A percentile compares a stretch with the other conserved stretches of the same genome.
Evolutionary conservation across 768 basidiomycete species (phyloP).

Genomic region (Pulveroboletus sp.): DNA sequence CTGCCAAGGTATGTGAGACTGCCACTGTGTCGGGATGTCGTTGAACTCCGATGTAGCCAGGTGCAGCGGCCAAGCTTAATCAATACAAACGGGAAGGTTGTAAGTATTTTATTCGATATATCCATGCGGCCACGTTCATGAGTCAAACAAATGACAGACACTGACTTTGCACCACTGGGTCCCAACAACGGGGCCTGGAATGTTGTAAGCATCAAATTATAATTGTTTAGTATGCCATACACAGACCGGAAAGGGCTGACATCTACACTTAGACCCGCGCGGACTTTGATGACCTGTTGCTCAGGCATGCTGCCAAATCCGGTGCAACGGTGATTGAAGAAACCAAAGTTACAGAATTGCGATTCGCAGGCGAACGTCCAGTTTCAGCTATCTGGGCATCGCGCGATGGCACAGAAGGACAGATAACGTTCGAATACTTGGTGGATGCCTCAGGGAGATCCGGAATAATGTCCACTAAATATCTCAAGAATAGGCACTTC

Average conservation of each 20-base stretch:
- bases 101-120: not conserved
- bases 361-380: not conserved
- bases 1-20: not conserved
- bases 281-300: conserved; percentile 3
- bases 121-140: too few relatives aligned
- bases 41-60: not conserved
- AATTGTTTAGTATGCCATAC: not conserved
- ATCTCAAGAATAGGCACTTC: conserved; percentile 33
- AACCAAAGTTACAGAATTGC: conserved; percentile 1
- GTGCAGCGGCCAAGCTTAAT: conserved; percentile 6
- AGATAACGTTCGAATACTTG: conserved; percentile 4
- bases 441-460: conserved; percentile 7
- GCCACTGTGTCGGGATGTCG: not conserved
- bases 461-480: conserved; percentile 20
- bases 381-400: not conserved
- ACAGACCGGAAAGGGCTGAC: too few relatives aligned
- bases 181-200: conserved; percentile 1
- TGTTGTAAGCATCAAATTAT: not conserved
- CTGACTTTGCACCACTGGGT: conserved; percentile 1
- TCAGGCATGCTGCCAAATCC: not conserved
- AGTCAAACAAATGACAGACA: not conserved
- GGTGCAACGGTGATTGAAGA: not conserved
- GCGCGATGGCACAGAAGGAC: not conserved
- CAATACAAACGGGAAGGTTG: conserved; percentile 15
- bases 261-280: conserved; percentile 1